phyloP scores from a whole-genome alignment of 768 basidiomycete species.

The Mycena haematopus region DNA sequence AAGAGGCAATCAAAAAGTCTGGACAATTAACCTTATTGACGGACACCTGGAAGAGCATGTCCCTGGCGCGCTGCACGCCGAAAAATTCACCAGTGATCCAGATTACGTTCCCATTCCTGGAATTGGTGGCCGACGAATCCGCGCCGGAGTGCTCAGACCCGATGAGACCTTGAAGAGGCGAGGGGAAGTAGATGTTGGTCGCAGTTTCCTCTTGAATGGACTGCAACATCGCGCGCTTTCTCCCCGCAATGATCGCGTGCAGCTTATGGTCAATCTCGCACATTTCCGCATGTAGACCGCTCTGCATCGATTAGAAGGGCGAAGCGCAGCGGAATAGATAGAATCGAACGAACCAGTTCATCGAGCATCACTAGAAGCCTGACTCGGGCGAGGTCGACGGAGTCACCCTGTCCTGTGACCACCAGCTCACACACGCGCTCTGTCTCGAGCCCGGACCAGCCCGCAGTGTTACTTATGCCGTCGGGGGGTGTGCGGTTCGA shows the following conservation, averaged over 20 bases:
- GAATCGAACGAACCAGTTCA: constrained; percentile 73
- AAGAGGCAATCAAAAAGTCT: constrained; percentile 9
- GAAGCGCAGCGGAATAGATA: not conserved
- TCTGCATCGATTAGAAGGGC: constrained; percentile 50
- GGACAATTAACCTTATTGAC: constrained; percentile 72
- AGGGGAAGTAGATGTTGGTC: constrained; percentile 95
- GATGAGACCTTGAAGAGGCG: constrained; percentile 84
- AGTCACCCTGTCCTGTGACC: constrained; percentile 86
- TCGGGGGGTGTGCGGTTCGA: constrained; percentile 80
- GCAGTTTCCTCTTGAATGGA: constrained; percentile 96
- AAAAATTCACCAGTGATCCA: constrained; percentile 99
- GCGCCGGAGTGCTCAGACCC: constrained; percentile 64
- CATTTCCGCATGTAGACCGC: constrained; percentile 87
- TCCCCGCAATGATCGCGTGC: constrained; percentile 88
- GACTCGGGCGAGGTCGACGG: constrained; percentile 91
- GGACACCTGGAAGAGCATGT: constrained; percentile 92
- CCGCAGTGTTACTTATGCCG: constrained; percentile 76
- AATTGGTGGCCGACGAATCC: constrained; percentile 44
- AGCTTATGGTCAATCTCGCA: constrained; percentile 96
- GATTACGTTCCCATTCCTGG: constrained; percentile 75
- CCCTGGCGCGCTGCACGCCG: constrained; percentile 91
- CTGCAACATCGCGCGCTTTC: constrained; percentile 87
- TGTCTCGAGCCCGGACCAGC: constrained; percentile 91
- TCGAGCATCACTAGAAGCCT: constrained; percentile 93
- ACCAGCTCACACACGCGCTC: constrained; percentile 94